Evolutionary conservation across 306 rosid genomes (phyloP).

Genomic region (Calophaca sinica): DNA sequence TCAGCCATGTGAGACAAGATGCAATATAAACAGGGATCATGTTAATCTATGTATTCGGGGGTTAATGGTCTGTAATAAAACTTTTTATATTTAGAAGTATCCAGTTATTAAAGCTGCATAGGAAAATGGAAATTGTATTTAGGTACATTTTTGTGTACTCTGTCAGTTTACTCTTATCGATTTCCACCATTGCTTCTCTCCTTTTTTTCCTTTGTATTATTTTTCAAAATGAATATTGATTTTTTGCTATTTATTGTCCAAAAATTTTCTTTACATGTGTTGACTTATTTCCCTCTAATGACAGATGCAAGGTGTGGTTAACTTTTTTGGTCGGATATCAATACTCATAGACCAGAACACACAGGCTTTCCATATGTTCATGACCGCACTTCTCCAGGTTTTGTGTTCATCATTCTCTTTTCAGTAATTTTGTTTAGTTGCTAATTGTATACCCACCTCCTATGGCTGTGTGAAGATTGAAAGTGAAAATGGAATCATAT

Average conservation of each 20-base stretch:
- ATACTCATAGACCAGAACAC: constrained; percentile 97
- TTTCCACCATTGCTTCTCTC: neutral
- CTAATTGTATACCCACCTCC: constrained; percentile 30
- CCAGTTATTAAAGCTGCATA: constrained; percentile 14
- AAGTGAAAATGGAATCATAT: constrained; percentile 8
- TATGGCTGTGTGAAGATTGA: constrained; percentile 13
- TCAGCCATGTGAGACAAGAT: constrained; percentile 18
- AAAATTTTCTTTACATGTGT: constrained; percentile 24
- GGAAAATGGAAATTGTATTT: constrained; percentile 20
- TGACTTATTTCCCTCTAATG: constrained; percentile 36
- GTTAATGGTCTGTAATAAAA: constrained; percentile 1
- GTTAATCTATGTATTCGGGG: neutral
- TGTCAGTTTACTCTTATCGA: neutral
- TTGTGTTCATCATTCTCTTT: constrained; percentile 37
- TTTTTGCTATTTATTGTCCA: constrained; percentile 5
- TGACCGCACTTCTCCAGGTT: constrained; percentile 98
- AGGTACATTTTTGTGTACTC: constrained; percentile 23
- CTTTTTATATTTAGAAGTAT: constrained; percentile 4
- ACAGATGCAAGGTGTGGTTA: constrained; percentile 95
- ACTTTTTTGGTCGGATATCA: constrained; percentile 92
- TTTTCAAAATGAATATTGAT: constrained; percentile 26
- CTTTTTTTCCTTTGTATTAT: neutral
- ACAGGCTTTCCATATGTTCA: constrained; percentile 95
- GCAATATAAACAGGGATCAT: constrained; percentile 4
- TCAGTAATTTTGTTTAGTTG: constrained; percentile 18